These are phyloP conservation scores for Alternaria panax DNA, from an alignment of 2,329 filamentous ascomycete genomes.

Conservation along the genomic window DNA sequence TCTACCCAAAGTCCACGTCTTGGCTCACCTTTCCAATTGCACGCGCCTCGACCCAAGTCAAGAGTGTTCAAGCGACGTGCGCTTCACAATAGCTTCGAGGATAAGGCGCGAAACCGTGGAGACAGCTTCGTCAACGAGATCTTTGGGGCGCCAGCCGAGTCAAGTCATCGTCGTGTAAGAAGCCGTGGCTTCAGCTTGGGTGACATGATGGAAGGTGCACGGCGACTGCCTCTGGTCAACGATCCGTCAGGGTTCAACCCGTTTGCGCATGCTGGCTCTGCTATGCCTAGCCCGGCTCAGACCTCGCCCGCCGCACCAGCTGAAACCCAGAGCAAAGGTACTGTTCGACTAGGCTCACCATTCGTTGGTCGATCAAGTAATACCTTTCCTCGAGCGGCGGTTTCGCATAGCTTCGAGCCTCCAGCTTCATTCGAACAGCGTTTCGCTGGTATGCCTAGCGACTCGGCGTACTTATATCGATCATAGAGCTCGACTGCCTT, in stretches of 20 bases:
- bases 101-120: slow-evolving; percentile 48
- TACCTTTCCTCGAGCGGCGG: slow-evolving; percentile 57
- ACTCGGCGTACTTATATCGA: slow-evolving; percentile 31
- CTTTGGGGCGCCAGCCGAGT: slow-evolving; percentile 57
- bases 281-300: slow-evolving; percentile 37
- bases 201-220: slow-evolving; percentile 60
- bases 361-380: slow-evolving; percentile 54
- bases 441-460: slow-evolving; percentile 41
- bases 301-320: slow-evolving; percentile 25
- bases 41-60: slow-evolving; percentile 59
- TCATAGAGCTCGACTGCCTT: slow-evolving; percentile 30
- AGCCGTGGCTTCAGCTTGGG: slow-evolving; percentile 69
- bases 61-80: slow-evolving; percentile 66
- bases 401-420: slow-evolving; percentile 48
- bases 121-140: slow-evolving; percentile 55
- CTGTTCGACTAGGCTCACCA: slow-evolving; percentile 57
- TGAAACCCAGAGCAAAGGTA: slow-evolving; percentile 46
- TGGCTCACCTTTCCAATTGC: slow-evolving; percentile 63
- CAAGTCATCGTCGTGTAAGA: slow-evolving; percentile 63
- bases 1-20: slow-evolving; percentile 42
- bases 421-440: slow-evolving; percentile 51
- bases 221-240: slow-evolving; percentile 61
- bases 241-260: slow-evolving; percentile 52
- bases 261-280: slow-evolving; percentile 32
- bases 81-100: slow-evolving; percentile 61